Evolutionary conservation across 352 stramenopile genomes (phyloP), one percentile per base, ranked within the genome.

Genomic region (Blastocystis sp.): DNA sequence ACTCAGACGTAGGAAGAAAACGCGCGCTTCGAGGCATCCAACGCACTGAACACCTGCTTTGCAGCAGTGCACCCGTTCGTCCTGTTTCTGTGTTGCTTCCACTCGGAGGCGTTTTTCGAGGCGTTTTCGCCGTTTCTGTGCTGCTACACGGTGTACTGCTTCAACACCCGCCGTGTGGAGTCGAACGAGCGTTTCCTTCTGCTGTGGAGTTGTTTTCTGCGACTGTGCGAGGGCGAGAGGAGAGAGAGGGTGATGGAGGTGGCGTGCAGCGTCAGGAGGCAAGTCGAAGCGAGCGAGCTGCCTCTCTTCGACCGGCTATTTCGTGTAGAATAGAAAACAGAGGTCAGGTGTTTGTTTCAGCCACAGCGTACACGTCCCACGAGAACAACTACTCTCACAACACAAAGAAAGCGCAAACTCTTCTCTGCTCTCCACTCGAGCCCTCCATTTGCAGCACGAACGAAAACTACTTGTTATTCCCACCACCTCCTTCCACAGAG

Each of bases 341-440:
- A 56, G 56, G 3, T 59, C 43, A 17, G 5, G 5, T 56, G n/a
- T 23, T 40, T 48, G 66, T 59, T 28, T 43, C 38, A 23, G 69
- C 21, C 10, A 84, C 48, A 34, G 74, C 59, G 48, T 70, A 67
- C 38, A 84, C 74, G n/a, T 84, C 74, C 74, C 74, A 84, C 23
- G 56, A 21, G 43, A 56, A 84, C 17, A 84, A 60, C 74, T 84
- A 84, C 1, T 53, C 9, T 67, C 38, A 19, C 9, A 79, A 43
- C 19, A 41, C 21, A 7, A 23, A 11, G 14, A 23, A 81, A 21
- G 9, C n/a, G 0, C 17, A 2, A 52, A 66, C 34, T 60, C 66
- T 53, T 17, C 48, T 19, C 23, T 34, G 28, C 43, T 66, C 4
- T 65, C 17, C 5, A 7, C 5, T 56, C 0, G 48, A 56, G 48